Evolutionary conservation across 2,329 filamentous ascomycete species (phyloP), one percentile per base, ranked within the genome.

Genomic region (Blastomyces percursus): DNA sequence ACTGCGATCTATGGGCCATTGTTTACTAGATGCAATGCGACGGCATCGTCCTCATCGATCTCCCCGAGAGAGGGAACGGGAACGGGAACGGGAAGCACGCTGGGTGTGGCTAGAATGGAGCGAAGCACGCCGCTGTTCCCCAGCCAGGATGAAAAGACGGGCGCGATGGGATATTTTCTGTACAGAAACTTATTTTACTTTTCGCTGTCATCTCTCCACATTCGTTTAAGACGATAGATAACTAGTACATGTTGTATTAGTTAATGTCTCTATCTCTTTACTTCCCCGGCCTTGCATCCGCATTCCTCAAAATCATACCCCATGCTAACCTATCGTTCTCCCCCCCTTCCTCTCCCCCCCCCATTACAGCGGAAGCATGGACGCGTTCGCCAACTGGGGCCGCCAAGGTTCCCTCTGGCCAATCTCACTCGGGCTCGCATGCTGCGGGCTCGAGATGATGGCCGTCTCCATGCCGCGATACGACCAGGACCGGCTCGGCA

Each of bases 401-500:
- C 86, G 90, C 59, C 89, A 94, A 77, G 85, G 86, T 62, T 95
- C 90, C 19, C 81, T 94, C 60, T 95, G 90, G 90, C 90, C 90
- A 68, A 87, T 95, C 83, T 91, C 88, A 59, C 95, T 95, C 74
- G 90, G 87, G 60, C 87, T 94, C 58, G 90, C 90, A 71, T 95
- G 90, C 82, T 95, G 90, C 76, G 90, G 88, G 76, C 79, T 95
- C 73, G 90, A 95, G 75, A 95, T 95, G 90, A 95, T 95, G 90
- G 89, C 92, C 75, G 81, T 91, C 24, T 94, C 90, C 40, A 91
- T 89, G 65, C 90, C 90, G 16, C 87, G 90, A 44, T 94, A 95
- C 83, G 90, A 95, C 72, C 89, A 94, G 74, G 90, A 95, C 78
- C 85, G 91, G 44, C 81, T 93, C 64, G 90, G 91, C 67, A 94